A percentile compares a stretch with the other conserved stretches of the same genome.
phyloP scores from a whole-genome alignment of 1,284 basidiomycete genomes.

The Cryptococcus floricola region DNA sequence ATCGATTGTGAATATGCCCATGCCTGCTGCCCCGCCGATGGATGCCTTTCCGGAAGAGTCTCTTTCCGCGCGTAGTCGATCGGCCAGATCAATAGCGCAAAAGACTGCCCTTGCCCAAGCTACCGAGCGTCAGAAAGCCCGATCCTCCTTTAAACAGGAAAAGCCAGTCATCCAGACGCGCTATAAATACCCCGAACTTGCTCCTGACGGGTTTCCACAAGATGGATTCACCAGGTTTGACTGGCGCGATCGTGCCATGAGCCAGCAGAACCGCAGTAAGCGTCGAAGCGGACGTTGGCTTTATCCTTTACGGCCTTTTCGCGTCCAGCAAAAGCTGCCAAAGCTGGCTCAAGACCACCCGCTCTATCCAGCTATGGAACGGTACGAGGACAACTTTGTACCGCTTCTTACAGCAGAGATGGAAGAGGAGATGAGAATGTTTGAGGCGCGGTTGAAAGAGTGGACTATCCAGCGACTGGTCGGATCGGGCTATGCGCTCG shows the following conservation, averaged over 20 bases:
- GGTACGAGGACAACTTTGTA: slow-evolving; percentile 49
- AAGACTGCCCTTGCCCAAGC: background rate
- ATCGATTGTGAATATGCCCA: background rate
- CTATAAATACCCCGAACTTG: slow-evolving; percentile 3
- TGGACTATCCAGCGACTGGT: slow-evolving; percentile 60
- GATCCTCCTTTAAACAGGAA: background rate
- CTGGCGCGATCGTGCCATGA: slow-evolving; percentile 21
- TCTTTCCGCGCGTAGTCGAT: background rate
- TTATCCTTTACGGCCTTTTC: background rate
- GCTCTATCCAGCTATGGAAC: slow-evolving; percentile 47
- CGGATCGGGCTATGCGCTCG: background rate
- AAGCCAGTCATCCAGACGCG: background rate
- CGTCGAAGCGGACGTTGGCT: background rate
- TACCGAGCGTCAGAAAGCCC: background rate
- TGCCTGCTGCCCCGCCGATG: background rate
- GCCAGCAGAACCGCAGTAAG: background rate
- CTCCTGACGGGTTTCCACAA: slow-evolving; percentile 19
- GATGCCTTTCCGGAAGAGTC: background rate
- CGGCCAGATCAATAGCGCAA: background rate
- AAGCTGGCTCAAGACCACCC: background rate
- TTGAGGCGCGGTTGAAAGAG: slow-evolving; percentile 60
- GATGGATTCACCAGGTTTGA: slow-evolving; percentile 37
- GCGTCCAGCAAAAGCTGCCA: background rate
- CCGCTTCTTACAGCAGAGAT: slow-evolving; percentile 63
- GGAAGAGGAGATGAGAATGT: slow-evolving; percentile 56